Base-by-base conservation (phyloP, 2,329 filamentous ascomycete species). In the Aspergillus quadrilineatus region DNA sequence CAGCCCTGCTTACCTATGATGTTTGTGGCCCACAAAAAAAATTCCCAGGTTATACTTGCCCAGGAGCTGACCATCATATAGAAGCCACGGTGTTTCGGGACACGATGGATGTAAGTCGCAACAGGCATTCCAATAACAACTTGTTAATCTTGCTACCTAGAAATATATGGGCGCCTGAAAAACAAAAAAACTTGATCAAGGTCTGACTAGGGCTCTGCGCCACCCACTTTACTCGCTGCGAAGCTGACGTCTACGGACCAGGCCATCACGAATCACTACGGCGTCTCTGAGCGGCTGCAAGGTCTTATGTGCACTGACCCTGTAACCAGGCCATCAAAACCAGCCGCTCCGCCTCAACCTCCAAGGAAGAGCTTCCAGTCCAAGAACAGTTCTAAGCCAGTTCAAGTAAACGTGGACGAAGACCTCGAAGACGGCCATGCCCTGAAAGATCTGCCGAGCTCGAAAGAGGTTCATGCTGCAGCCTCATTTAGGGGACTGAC, bases 91-190 rank as follows among this genome's bases (percentile, higher is more conserved):
- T 77, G 75, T 48, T 73, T 80, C 45, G 80, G 78, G 58, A 85
- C 88, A 4, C 80, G 88, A 70, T 92, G 89, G 89, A 89, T 91
- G 84, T 85, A 74, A 69, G 83, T 66, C 57, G 17, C 39, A 22
- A 4, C 32, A 3, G 3, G 22, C 12, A 6, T 17, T 28, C 22
- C 7, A 9, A 2, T 28, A 29, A n/a, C n/a, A 29, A 8, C 5
- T 17, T 15, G 37, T 45, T 57, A 48, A 45, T 1, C 37, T 0
- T 15, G n/a, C 41, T 36, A 29, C 4, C 3, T 60, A 86, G 84
- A 63, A 89, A 91, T 60, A 80, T 92, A 28, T 92, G 87, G 86
- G 79, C 83, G 46, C 88, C 88, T 0, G 82, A 84, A 63, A 70
- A 73, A 15, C 87, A 90, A 63, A 77, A 75, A 36, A 76, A 82